phyloP scores from a whole-genome alignment of 2,329 filamentous ascomycete species.

The Hawksworthiomyces lignivorus region DNA sequence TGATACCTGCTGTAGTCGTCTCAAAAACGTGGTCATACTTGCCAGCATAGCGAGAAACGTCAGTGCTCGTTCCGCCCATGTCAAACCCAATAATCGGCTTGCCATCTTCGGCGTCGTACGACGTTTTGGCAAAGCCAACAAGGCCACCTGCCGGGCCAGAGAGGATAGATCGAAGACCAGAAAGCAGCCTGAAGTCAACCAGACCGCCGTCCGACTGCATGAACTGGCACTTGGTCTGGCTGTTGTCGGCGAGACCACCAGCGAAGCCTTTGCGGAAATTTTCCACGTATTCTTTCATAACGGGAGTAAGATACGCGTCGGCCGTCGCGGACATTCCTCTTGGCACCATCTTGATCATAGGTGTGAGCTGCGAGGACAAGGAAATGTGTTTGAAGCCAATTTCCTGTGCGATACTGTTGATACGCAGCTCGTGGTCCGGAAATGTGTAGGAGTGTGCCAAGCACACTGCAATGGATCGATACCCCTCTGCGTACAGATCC shows the following conservation, averaged over 20 bases:
- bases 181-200: constrained; percentile 10
- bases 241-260: constrained; percentile 35
- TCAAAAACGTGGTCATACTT: constrained; percentile 58
- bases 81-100: constrained; percentile 32
- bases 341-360: constrained; percentile 65
- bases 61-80: constrained; percentile 35
- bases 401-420: neutral
- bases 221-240: constrained; percentile 57
- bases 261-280: constrained; percentile 57
- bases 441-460: constrained; percentile 13
- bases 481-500: no score
- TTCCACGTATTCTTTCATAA: constrained; percentile 62
- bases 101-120: constrained; percentile 58
- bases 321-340: constrained; percentile 62
- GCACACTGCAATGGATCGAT: constrained; percentile 44
- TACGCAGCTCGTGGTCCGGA: constrained; percentile 12
- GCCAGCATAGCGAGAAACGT: neutral
- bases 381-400: neutral
- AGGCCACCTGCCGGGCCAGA: constrained; percentile 64
- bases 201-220: constrained; percentile 57
- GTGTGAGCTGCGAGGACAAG: constrained; percentile 2
- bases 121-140: constrained; percentile 65
- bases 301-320: constrained; percentile 67
- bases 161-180: constrained; percentile 46
- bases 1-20: constrained; percentile 67